These are phyloP conservation scores for Pythium phragmiticola DNA, from an alignment of 352 stramenopile species.

Conservation along the genomic window DNA sequence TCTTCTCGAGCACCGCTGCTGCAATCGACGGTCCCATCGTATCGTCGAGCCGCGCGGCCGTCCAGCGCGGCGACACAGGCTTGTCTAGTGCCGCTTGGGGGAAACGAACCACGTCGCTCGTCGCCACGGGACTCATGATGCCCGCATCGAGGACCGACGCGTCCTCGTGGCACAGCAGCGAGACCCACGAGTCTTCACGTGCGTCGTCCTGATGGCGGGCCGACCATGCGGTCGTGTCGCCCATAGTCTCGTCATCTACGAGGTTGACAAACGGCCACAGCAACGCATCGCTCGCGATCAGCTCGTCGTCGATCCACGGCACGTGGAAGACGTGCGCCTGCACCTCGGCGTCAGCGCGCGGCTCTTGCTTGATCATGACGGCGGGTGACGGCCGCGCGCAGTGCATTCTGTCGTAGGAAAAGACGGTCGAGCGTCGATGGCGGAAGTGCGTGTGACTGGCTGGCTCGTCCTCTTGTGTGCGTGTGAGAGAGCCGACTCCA, in stretches of 20 bases:
- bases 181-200: background rate
- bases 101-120: background rate
- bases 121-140: slow-evolving; percentile 14
- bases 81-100: background rate
- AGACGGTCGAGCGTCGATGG: background rate
- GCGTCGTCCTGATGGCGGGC: background rate
- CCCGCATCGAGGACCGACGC: background rate
- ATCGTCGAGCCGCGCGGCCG: background rate
- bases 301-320: background rate
- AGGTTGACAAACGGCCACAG: slow-evolving; percentile 17
- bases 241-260: background rate
- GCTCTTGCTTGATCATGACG: slow-evolving; percentile 12
- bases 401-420: background rate
- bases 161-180: slow-evolving; percentile 9
- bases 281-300: background rate
- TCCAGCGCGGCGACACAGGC: slow-evolving; percentile 3
- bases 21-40: background rate
- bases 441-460: background rate
- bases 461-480: background rate
- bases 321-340: slow-evolving; percentile 1
- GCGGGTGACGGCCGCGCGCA: background rate
- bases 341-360: background rate
- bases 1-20: too few relatives aligned
- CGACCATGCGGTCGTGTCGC: background rate
- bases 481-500: background rate